Base-by-base conservation (phyloP, 345 rosid genomes). In the Bruguiera parviflora region DNA sequence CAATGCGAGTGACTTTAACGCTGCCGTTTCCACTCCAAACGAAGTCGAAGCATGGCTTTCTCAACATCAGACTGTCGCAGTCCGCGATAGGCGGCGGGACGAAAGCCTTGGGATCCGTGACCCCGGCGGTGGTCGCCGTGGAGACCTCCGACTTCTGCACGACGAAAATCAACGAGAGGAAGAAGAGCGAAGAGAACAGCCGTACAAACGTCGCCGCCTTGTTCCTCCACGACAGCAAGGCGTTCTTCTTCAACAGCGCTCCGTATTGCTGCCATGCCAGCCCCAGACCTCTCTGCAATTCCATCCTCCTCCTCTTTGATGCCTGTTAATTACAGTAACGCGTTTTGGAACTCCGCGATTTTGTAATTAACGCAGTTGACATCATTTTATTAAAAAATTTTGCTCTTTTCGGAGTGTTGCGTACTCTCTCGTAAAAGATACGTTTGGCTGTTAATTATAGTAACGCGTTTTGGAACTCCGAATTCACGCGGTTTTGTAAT, bases 131-230 rank as follows among this genome's bases (percentile, higher is more conserved):
- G 4, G 73, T 73, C 6, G 96, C 80, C 58, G 77, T 71, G 61
- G 92, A 76, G 46, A 79, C 62, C 31, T 65, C 64, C 22, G 96
- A 85, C 71, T 78, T 81, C 51, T 91, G 77, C 72, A 94, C 87
- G 59, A 84, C 77, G 84, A 84, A 91, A 67, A 94, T 81, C 70
- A 94, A 84, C 67, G 89, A 81, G 71, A 94, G 84, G 87, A 94
- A 94, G 85, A 94, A 87, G 33, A 94, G 59, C 31, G 98, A 91
- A 43, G 98, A 82, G 82, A 94, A 91, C 25, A 94, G 89, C 77
- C 91, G 97, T 20, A 89, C 75, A 31, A 88, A 82, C 31, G 92
- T 84, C 2, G 97, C 90, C 53, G 84, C 72, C 80, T 88, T 91
- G 95, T 78, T 86, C 74, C 96, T 75, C 96, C 95, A 91, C 69